Evolutionary conservation across 2,329 filamentous ascomycete species (phyloP), one percentile per base, ranked within the genome.

Genomic region (Passalora sequoiae): DNA sequence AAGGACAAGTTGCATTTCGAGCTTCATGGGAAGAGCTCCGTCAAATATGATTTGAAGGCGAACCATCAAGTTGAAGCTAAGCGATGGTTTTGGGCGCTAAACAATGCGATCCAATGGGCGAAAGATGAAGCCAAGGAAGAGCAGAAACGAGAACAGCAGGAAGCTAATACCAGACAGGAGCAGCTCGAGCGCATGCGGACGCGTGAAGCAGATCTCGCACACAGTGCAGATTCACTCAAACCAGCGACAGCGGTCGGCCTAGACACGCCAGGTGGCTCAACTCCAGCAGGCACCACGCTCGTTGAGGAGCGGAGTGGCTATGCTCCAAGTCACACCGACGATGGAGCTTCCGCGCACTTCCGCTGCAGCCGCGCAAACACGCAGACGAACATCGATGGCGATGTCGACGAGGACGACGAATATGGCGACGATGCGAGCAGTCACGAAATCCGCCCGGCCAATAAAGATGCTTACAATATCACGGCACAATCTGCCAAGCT

Each of bases 61-160:
- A 98, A 98, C 60, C 92, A 98, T 66, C 86, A 96, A 61, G 91
- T 97, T 20, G 92, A 98, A 66, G 91, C 92, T 4, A 98, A 98
- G 68, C 80, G 92, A 43, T 98, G 92, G 92, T 98, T 94, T 67
- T 98, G 92, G 92, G 87, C 92, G 0, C 73, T 98, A 51, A 98
- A 98, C 69, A 98, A 98, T 64, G 91, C 92, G 4, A 98, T 98
- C 38, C 92, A 97, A 63, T 97, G 88, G 85, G 84, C 88, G 51
- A 98, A 98, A 66, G 92, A 98, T 60, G 92, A 97, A 68, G 89
- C 88, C 6, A 89, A 85, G 56, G 88, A 94, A 64, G 91, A 96
- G 58, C 84, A 91, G 60, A 81, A 76, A 54, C 81, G 89, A 48
- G 81, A 81, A 24, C 80, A 80, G 6, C 81, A 81, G 44, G 85